Evolutionary conservation across 768 basidiomycete genomes (phyloP), one percentile per base, ranked within the genome.

Genomic region (Rhizopogon sp.): DNA sequence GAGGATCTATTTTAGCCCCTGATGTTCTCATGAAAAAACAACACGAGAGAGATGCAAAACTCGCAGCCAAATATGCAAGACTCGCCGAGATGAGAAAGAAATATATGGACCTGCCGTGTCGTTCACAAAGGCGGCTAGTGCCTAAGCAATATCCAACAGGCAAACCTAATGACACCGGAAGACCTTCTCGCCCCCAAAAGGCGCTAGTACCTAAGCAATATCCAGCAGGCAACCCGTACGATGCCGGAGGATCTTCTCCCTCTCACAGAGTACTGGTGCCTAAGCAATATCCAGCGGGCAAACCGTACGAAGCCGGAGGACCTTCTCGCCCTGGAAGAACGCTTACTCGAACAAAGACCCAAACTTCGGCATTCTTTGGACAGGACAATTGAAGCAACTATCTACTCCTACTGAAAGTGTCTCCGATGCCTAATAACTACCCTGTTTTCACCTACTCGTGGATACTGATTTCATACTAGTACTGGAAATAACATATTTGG

Each of bases 291-390:
- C 39, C 39, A 39, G 39, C 39, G 5, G 39, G 39, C 8, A 54
- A 59, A 9, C 58, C 55, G 16, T 11, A 37, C 43, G 29, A 40
- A 3, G 16, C 20, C 1, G 13, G 3, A 7, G 60, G 55, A 37
- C 46, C 51, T 25, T 52, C 60, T 3, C 39, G 33, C 25, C n/a
- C 40, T n/a, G 39, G 45, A 20, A 62, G 63, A 28, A 50, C 56
- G 8, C 41, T 60, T 5, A 31, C 61, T 33, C 64, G 58, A 42
- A 45, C 50, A 10, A 63, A 42, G 7, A 46, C 63, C 35, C 63
- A 62, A 44, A 65, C 43, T 73, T 73, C 43, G 72, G 73, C 45
- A 74, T 73, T 53, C 72, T 74, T 52, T 73, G 74, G 54, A 72
- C 70, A 42, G 62, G 66, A 57, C 25, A 25, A 5, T 25, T 25